Evolutionary conservation across 2,329 filamentous ascomycete species (phyloP).

Genomic region (Fonsecaea monophora): DNA sequence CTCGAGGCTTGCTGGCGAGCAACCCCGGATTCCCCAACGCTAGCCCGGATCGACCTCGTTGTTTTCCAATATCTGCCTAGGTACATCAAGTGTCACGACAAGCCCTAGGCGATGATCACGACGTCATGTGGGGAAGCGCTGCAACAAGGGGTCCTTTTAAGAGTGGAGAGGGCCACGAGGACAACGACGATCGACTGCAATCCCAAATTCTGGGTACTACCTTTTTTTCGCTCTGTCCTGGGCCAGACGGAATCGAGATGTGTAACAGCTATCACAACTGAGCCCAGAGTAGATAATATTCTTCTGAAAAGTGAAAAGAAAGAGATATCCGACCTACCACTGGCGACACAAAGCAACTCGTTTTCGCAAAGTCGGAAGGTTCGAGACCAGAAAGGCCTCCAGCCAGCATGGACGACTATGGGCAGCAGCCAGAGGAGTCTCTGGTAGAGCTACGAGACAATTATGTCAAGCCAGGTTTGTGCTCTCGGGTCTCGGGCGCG

Average conservation of each 20-base stretch:
- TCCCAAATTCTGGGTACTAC: not conserved
- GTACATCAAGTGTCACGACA: not conserved
- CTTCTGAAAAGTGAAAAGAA: not conserved
- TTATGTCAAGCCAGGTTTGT: constrained; percentile 18
- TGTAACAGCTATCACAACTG: not conserved
- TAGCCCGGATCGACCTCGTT: not conserved
- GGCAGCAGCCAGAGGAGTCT: not conserved
- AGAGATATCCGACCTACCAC: not conserved
- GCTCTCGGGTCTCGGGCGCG: not conserved
- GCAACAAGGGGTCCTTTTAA: not conserved
- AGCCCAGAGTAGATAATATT: not conserved
- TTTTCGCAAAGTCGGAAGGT: not conserved
- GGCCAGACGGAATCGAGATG: not conserved
- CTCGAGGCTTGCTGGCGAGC: not conserved
- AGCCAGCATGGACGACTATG: not conserved
- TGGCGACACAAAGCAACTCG: not conserved
- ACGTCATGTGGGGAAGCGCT: constrained; percentile 3
- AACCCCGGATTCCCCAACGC: not conserved
- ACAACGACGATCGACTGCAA: not conserved
- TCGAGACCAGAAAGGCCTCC: not conserved
- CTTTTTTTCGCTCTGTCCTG: not conserved
- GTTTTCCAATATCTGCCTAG: not conserved
- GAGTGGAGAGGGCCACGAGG: not conserved
- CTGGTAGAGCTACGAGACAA: constrained; percentile 10
- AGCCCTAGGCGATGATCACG: not conserved